Conservation (phyloP, 306 rosid genomes). For the Gynostemma pentaphyllum region DNA sequence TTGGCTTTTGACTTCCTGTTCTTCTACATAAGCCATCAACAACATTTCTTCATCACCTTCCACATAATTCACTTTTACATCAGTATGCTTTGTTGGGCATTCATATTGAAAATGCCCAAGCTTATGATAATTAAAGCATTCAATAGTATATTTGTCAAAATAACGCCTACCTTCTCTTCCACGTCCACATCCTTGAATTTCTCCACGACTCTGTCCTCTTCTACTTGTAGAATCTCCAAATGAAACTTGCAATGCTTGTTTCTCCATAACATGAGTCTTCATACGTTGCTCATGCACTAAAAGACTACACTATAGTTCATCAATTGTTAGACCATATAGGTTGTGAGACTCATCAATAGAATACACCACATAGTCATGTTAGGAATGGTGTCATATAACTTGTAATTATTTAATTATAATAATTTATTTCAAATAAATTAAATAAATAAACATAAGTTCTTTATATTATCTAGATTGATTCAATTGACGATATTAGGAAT, state of each 20-base stretch:
- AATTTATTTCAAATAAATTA: too few species aligned
- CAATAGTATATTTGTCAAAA: not conserved
- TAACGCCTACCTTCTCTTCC: not conserved
- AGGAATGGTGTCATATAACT: too few species aligned
- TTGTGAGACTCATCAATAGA: not conserved
- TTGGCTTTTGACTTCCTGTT: not conserved
- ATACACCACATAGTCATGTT: not conserved
- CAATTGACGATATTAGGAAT: too few species aligned
- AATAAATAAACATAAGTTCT: too few species aligned
- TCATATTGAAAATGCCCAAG: constrained; percentile 4
- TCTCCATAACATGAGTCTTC: too few species aligned
- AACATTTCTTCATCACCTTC: not conserved
- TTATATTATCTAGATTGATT: too few species aligned
- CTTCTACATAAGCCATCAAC: constrained; percentile 1
- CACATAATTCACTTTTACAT: not conserved
- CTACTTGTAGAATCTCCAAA: not conserved
- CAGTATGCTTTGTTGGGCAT: too few species aligned
- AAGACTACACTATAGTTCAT: not conserved
- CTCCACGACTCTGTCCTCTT: not conserved
- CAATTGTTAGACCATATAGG: not conserved
- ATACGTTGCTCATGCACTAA: not conserved
- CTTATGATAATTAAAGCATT: not conserved
- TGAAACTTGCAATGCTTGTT: too few species aligned
- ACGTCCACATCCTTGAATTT: not conserved
- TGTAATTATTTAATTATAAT: too few species aligned